Evolutionary conservation across 257 asterid species (phyloP), one percentile per base, ranked within the genome.

Genomic region (Solanum neorickii): DNA sequence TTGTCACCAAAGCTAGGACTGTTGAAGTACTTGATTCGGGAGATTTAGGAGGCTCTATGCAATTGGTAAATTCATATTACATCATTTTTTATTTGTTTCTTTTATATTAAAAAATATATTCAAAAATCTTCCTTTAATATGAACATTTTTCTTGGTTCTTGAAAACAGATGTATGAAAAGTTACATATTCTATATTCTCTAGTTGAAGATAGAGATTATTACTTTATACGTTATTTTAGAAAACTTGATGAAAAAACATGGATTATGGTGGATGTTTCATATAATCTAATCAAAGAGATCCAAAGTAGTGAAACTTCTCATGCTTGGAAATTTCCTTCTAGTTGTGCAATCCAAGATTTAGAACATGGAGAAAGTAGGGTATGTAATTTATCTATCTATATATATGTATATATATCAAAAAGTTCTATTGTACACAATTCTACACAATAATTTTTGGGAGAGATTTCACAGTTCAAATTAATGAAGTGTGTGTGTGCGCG

Each of bases 321-420:
- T 87, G 35, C 92, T 5, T 91, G 96, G 98, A 95, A 88, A 90
- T 89, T 93, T 87, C 95, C 99, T 52, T 95, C 96, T 0, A 96
- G 98, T 37, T 93, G 98, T 76, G 75, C 93, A 89, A 91, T 95
- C 89, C 91, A 95, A 90, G 94, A 93, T 52, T 76, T 90, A 82
- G 66, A 92, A 20, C 87, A 92, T 85, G 96, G 97, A 31, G 93
- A 89, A 89, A 92, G 98, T 84, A 89, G 29, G 21, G 98, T 94
- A 76, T 82, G 94, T 87, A 59, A 49, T 4, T 16, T n/a, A 15
- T 4, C 59, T 76, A 10, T n/a, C 9, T 37, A 2, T 10, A 16
- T 21, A 5, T 68, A 16, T 20, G 5, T 33, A 3, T 33, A 3
- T 3, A 10, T 16, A 52, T 52, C 60, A 5, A 15, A 52, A 52